A percentile compares a stretch with the other conserved stretches of the same genome.
Evolutionary conservation across 2,329 filamentous ascomycete genomes (phyloP).

Genomic region (Pseudocercospora eumusae): DNA sequence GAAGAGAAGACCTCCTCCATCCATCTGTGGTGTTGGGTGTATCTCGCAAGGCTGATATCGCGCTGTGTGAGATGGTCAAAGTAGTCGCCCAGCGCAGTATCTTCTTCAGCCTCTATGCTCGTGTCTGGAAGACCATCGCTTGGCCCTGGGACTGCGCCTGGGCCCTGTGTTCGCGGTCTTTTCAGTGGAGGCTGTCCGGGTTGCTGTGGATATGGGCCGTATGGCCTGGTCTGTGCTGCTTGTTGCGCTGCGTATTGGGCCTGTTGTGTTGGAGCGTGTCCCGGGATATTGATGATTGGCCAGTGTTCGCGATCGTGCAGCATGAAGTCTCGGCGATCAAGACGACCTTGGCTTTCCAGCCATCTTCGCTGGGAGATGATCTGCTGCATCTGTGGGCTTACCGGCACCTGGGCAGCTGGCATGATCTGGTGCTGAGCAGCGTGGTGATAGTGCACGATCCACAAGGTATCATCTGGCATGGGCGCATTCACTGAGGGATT

Average conservation of each 20-base stretch:
- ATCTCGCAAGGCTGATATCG: conserved; percentile 83
- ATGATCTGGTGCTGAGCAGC: conserved; percentile 73
- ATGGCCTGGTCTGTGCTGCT: conserved; percentile 24
- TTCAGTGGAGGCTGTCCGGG: conserved; percentile 48
- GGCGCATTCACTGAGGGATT: conserved; percentile 68
- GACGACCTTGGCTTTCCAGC: conserved; percentile 72
- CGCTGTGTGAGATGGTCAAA: conserved; percentile 87
- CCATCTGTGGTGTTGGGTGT: conserved; percentile 96
- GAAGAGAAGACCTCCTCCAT: conserved; percentile 97
- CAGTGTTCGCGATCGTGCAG: conserved; percentile 85
- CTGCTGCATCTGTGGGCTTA: conserved; percentile 59
- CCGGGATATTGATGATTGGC: conserved; percentile 78
- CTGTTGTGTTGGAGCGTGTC: conserved; percentile 20
- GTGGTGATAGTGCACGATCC: conserved; percentile 87
- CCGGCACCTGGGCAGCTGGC: conserved; percentile 66
- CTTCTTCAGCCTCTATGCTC: conserved; percentile 82
- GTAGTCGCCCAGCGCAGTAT: conserved; percentile 80
- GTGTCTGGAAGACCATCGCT: conserved; percentile 47
- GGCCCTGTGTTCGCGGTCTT: conserved; percentile 45
- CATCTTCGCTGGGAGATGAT: conserved; percentile 63
- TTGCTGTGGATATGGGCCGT: conserved; percentile 36
- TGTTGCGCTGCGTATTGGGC: conserved; percentile 25
- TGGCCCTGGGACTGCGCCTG: conserved; percentile 44
- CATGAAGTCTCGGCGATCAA: conserved; percentile 92
- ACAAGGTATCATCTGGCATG: conserved; percentile 76